These are phyloP conservation scores for Penicillium verhagenii DNA, from an alignment of 495 filamentous ascomycete genomes.

Conservation along the genomic window DNA sequence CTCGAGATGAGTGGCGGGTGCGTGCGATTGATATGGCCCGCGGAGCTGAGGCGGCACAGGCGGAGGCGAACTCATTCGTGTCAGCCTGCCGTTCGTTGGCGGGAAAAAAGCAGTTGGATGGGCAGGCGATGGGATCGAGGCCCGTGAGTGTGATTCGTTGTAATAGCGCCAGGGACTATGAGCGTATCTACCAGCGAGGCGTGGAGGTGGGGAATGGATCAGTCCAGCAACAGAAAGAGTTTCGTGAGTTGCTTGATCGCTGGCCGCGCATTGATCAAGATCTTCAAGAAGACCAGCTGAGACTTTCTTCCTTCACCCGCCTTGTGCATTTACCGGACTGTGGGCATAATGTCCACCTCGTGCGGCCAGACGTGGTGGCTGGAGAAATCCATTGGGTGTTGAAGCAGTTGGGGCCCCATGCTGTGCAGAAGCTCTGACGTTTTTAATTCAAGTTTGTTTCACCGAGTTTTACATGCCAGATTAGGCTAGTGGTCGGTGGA, in stretches of 20 bases:
- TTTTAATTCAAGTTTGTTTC: neutral
- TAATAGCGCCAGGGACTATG: slow-evolving; percentile 30
- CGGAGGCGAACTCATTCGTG: slow-evolving; percentile 16
- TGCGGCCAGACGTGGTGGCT: slow-evolving; percentile 48
- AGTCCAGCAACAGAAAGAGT: slow-evolving; percentile 24
- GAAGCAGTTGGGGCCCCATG: slow-evolving; percentile 15
- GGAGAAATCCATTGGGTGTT: slow-evolving; percentile 48
- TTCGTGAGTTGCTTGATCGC: slow-evolving; percentile 32
- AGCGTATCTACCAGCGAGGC: slow-evolving; percentile 32
- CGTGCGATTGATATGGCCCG: slow-evolving; percentile 35
- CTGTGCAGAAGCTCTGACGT: neutral
- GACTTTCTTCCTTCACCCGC: slow-evolving; percentile 33
- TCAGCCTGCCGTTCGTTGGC: slow-evolving; percentile 27
- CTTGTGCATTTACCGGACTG: slow-evolving; percentile 42
- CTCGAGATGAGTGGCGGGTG: slow-evolving; percentile 35
- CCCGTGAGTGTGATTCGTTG: slow-evolving; percentile 43
- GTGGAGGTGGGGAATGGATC: slow-evolving; percentile 36
- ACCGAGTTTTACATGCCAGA: neutral
- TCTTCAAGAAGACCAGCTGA: slow-evolving; percentile 46
- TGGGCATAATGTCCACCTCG: slow-evolving; percentile 50
- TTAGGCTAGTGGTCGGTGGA: neutral
- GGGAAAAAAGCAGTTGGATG: slow-evolving; percentile 33
- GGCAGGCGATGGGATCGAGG: slow-evolving; percentile 25
- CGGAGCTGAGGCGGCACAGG: slow-evolving; percentile 17
- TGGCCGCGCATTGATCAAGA: slow-evolving; percentile 37